A percentile compares a stretch with the other conserved stretches of the same genome.
These are phyloP conservation scores for Panicum virgatum DNA, from an alignment of 202 grass and related monocot species.

Conservation along the genomic window DNA sequence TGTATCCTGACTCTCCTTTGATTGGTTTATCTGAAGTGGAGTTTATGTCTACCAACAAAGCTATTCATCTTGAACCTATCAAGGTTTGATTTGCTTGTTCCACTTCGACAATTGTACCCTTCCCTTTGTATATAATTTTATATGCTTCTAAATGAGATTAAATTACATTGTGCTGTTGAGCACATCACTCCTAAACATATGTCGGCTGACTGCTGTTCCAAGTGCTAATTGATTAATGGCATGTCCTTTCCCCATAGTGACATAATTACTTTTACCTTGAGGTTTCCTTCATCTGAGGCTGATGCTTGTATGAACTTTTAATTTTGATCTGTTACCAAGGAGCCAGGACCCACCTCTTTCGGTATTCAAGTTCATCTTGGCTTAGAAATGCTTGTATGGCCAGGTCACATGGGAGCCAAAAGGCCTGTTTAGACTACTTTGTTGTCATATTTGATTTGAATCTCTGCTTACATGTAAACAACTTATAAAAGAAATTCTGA, in stretches of 20 bases:
- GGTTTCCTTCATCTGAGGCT: background rate
- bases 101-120: background rate
- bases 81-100: slow-evolving; percentile 55
- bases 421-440: background rate
- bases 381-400: slow-evolving; percentile 1
- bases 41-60: slow-evolving; percentile 55
- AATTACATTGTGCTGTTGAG: background rate
- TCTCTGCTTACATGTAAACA: background rate
- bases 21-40: slow-evolving; percentile 58
- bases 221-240: slow-evolving; percentile 5
- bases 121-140: slow-evolving; percentile 9
- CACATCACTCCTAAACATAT: slow-evolving; percentile 1
- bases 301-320: slow-evolving; percentile 11
- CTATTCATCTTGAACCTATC: slow-evolving; percentile 70
- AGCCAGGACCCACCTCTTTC: slow-evolving; percentile 7
- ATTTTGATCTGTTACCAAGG: slow-evolving; percentile 7
- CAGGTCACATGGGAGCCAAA: slow-evolving; percentile 8
- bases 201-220: background rate
- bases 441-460: background rate
- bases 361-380: slow-evolving; percentile 20
- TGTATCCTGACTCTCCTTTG: slow-evolving; percentile 66
- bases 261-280: slow-evolving; percentile 10
- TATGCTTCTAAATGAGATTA: slow-evolving; percentile 19
- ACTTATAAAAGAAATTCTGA: background rate
- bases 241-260: background rate